Evolutionary conservation across 495 filamentous ascomycete genomes (phyloP), one percentile per base, ranked within the genome.

Genomic region (Wilcoxina mikolae): DNA sequence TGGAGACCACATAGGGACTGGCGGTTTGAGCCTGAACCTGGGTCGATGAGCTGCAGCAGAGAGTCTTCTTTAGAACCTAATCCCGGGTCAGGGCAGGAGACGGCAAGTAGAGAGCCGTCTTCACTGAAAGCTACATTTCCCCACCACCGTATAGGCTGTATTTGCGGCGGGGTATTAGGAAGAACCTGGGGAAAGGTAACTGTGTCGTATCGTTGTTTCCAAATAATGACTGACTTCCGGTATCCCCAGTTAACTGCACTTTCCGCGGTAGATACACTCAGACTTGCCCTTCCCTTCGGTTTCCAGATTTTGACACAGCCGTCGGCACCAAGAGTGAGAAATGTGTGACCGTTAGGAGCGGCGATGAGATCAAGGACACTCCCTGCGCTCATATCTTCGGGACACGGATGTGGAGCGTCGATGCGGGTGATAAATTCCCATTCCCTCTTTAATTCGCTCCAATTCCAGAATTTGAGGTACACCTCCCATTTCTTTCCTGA

Each of bases 401-500:
- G 33, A 22, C 61, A 64, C 44, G 76, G 73, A 70, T 99, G 91
- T 15, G 91, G 89, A 11, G 78, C 74, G 66, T 94, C 85, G 38
- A 96, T 78, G 18, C 90, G 76, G 4, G 87, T 82, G 26, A 84
- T 77, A 11, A 96, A 69, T 62, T 85, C 78, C 76, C 89, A 86
- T 1, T 71, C 65, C 38, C 73, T 72, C 28, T 72, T 74, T 28
- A 78, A 76, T 20, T 74, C 67, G 35, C 76, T 77, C 74, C 85
- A 87, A 51, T 75, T 75, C 91, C 91, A 99, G 65, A 99, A 90
- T 60, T 90, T 95, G 22, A 99, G 70, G 58, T 81, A 84, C 1
- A 85, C 74, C 62, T 99, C 91, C 4, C 76, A 74, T 18, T 63
- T 67, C 2, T 62, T 53, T 27, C 71, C 75, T 51, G 78, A 73